Evolutionary conservation across 768 basidiomycete species (phyloP), one percentile per base, ranked within the genome.

Genomic region (Tulasnella sp.): DNA sequence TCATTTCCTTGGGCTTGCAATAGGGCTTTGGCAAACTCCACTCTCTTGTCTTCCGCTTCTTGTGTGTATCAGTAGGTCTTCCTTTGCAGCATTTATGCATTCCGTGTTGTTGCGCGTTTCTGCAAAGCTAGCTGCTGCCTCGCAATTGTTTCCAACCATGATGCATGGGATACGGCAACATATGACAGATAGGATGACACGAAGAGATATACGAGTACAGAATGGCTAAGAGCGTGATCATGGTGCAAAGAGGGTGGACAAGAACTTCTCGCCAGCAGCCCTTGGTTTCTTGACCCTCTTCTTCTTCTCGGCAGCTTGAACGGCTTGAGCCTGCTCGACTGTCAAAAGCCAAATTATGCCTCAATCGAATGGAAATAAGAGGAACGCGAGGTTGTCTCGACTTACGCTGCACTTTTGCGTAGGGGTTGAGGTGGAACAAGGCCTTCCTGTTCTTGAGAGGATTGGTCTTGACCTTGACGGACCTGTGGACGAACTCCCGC

Each of bases 391-490:
- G 3, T n/a, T 93, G 78, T 84, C 95, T 93, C 89, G 81, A 97
- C 86, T 84, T 97, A 95, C 83, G 95, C 92, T 82, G 92, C 88
- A 85, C 94, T 93, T 83, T 96, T 85, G 96, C 97, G 86, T 99
- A 98, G 75, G 97, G 97, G 89, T 99, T 99, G 86, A 99, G 90
- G 83, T 96, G 92, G 94, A 96, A 96, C 84, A 96, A 91, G 82
- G 96, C 87, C 73, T 89, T 92, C 88, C 93, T 96, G 91, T 98
- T 98, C 86, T 90, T 85, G 82, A 98, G 90, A 75, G 96, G 95
- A 89, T 98, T 98, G 92, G 99, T 98, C 93, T 67, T 46, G 46
- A 42, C 96, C 92, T 87, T 96, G 98, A 86, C 92, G 91, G 80
- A 46, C 86, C 83, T 86, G 94, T 93, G 80, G 90, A 94, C 95